phyloP scores from a whole-genome alignment of 345 rosid genomes.

The Raphanus raphanistrum region DNA sequence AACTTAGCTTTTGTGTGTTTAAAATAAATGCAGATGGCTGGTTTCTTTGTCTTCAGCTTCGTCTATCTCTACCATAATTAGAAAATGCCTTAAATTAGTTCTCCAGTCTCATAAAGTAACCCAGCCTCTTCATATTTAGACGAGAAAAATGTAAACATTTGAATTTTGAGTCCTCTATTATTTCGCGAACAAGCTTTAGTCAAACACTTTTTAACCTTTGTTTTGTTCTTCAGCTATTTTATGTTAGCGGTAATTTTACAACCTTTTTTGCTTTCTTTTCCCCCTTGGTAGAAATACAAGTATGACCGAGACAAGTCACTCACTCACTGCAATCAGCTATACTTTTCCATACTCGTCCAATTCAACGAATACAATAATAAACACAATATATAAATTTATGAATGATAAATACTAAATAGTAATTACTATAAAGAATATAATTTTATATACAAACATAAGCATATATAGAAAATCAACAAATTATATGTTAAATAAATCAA shows the following conservation, averaged over 20 bases:
- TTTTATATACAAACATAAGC: no score
- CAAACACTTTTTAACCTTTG: not conserved
- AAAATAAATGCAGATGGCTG: conserved; percentile 67
- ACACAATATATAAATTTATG: no score
- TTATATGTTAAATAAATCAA: no score
- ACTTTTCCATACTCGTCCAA: no score
- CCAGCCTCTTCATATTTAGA: conserved; percentile 23
- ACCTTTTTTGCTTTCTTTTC: not conserved
- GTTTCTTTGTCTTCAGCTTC: conserved; percentile 69
- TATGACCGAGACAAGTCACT: not conserved
- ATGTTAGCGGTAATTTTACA: no score
- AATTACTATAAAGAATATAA: no score
- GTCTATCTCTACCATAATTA: conserved; percentile 62
- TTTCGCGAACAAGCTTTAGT: no score
- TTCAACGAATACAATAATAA: no score
- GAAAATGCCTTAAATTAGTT: conserved; percentile 12
- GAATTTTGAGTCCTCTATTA: not conserved
- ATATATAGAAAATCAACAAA: no score
- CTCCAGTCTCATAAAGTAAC: conserved; percentile 21
- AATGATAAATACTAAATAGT: no score
- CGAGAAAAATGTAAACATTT: not conserved
- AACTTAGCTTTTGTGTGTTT: not conserved
- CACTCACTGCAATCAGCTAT: not conserved
- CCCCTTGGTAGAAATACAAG: not conserved
- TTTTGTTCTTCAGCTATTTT: no score